Evolutionary conservation across 768 basidiomycete genomes (phyloP).

Genomic region (Mycena capillaripes): DNA sequence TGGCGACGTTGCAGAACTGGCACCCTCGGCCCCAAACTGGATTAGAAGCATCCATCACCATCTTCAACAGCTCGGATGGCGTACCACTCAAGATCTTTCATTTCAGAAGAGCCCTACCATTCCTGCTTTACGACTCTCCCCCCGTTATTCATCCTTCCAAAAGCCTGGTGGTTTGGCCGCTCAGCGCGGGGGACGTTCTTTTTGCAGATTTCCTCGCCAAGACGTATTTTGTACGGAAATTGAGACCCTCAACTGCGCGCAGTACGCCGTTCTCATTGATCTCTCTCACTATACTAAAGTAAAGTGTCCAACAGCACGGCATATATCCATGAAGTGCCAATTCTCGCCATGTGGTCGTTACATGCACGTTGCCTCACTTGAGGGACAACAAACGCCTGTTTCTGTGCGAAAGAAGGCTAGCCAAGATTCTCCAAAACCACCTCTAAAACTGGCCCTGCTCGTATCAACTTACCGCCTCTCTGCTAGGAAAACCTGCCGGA

Average conservation of each 20-base stretch:
- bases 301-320: conserved; percentile 35
- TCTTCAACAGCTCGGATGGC: conserved; percentile 24
- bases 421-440: background rate
- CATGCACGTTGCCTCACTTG: conserved; percentile 45
- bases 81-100: conserved; percentile 34
- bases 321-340: conserved; percentile 43
- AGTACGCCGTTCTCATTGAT: conserved; percentile 35
- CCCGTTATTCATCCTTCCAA: conserved; percentile 44
- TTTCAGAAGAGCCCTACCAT: conserved; percentile 31
- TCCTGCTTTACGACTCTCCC: conserved; percentile 44
- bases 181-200: conserved; percentile 44
- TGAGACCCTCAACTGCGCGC: conserved; percentile 43
- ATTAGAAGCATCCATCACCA: conserved; percentile 23
- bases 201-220: conserved; percentile 44
- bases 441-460: conserved; percentile 37
- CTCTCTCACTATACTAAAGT: background rate
- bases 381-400: conserved; percentile 36
- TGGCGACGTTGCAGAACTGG: no score
- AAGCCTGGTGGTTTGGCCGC: conserved; percentile 44
- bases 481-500: conserved; percentile 31
- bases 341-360: conserved; percentile 44
- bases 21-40: background rate
- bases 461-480: conserved; percentile 43
- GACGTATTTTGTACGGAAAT: conserved; percentile 43
- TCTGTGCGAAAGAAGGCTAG: background rate